Base-by-base conservation (phyloP, 352 stramenopile species). In the Phytophthora brassicae region DNA sequence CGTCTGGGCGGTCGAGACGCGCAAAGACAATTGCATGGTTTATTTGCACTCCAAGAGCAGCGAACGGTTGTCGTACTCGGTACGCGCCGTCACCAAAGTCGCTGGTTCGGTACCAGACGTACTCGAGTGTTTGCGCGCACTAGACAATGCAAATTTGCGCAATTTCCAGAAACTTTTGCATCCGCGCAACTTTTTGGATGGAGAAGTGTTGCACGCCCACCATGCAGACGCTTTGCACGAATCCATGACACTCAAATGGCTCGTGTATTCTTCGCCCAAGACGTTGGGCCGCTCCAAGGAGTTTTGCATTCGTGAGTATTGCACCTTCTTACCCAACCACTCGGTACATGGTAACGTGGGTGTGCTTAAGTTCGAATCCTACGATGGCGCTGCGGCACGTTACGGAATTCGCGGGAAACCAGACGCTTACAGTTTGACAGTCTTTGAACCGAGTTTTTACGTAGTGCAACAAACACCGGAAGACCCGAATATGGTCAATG, bases 21-120 rank as follows among this genome's bases (percentile, higher is more conserved):
- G 82, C 53, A 84, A 84, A 42, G 79, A 90, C 44, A 76, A 80
- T 52, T 75, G 82, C 12, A 71, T 68, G 45, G 68, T 92, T n/a
- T 94, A 91, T 57, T 19, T 88, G 17, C 83, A 95, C 72, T 78
- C 77, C 68, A 91, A 93, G 58, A 95, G 93, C 72, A 92, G 82
- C 51, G 81, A 92, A 53, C 85, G 88, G 13, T 70, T 84, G 8
- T 85, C 76, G 22, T 92, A 86, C 60, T 89, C 74, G 50, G 74
- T 94, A 24, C 84, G 86, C 39, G 75, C 80, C 0, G 83, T 93
- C 16, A 81, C 82, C 11, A 84, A 79, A 45, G 75, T 94, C 17
- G 61, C 83, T 0, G 83, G 83, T 35, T 76, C 81, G 2, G 81
- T 95, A n/a, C 46, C 68, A 2, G 83, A 81, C 59, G 79, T 92